Evolutionary conservation across 2,329 filamentous ascomycete genomes (phyloP).

Genomic region (Neurospora crassa): DNA sequence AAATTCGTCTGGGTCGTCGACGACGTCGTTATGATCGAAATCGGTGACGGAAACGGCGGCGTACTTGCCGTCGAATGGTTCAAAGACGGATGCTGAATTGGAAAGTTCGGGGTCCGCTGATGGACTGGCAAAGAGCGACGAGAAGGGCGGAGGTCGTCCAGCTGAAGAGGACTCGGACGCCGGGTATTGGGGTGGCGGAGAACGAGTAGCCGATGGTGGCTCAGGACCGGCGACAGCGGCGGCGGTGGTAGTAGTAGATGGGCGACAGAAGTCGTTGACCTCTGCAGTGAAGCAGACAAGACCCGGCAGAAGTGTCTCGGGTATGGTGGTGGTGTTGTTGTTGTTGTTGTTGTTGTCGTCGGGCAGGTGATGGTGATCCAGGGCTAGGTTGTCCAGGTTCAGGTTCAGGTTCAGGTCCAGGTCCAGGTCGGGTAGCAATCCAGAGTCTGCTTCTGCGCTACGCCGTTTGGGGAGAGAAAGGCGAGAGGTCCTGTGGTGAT

Average conservation of each 20-base stretch:
- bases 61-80: slow-evolving; percentile 26
- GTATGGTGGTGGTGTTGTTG: slow-evolving; percentile 7
- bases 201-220: slow-evolving; percentile 19
- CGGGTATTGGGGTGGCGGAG: slow-evolving; percentile 52
- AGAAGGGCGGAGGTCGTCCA: slow-evolving; percentile 47
- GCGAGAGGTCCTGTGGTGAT: not conserved
- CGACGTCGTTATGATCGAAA: slow-evolving; percentile 19
- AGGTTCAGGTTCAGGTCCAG: not conserved
- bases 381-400: not conserved
- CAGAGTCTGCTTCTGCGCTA: slow-evolving; percentile 25
- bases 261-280: slow-evolving; percentile 14
- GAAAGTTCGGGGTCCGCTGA: slow-evolving; percentile 22
- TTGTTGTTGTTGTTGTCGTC: not conserved
- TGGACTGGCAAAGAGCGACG: slow-evolving; percentile 42
- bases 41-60: slow-evolving; percentile 20
- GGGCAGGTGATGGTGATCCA: not conserved
- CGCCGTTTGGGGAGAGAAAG: slow-evolving; percentile 12
- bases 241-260: slow-evolving; percentile 1
- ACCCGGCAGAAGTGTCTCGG: slow-evolving; percentile 18
- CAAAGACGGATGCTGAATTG: slow-evolving; percentile 21
- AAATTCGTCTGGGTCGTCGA: slow-evolving; percentile 18
- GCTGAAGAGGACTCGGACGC: slow-evolving; percentile 41
- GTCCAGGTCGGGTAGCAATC: slow-evolving; percentile 4
- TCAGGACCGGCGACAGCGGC: not conserved
- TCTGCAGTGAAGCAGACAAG: slow-evolving; percentile 21